Base-by-base conservation (phyloP, 768 basidiomycete genomes). In the Russula foetens region DNA sequence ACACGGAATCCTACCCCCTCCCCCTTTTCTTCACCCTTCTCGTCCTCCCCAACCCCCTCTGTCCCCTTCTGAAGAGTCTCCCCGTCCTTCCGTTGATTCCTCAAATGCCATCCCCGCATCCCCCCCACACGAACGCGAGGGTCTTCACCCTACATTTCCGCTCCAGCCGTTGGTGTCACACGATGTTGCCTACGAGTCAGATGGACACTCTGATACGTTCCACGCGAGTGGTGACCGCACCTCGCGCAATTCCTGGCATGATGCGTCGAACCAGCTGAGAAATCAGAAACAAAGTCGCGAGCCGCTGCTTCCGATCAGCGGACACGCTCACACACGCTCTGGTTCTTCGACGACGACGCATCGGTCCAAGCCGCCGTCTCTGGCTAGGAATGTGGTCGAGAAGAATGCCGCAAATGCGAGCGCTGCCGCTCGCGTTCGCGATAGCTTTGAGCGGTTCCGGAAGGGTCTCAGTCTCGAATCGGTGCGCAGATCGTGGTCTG, bases 21-120 rank as follows among this genome's bases (percentile, higher is more conserved):
- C 88, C 5, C 85, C 86, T 7, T 91, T 92, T 75, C 91, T 91
- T 68, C 82, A 78, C 23, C 87, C 88, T 4, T 80, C 84, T 5
- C 78, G 84, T 52, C 89, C 87, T 0, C 71, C 71, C 24, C 75
- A 82, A 76, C 31, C 80, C 71, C 24, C 76, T 75, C 26, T 69
- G 75, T 53, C 74, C 72, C 19, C 75, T 75, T 8, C 67, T 65
- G 38, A 67, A 68, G 52, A 65, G 66, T 53, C 71, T 71, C 45
- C 71, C 70, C 52, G 71, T 68, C 59, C 74, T 9, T 74, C 75
- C 4, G 60, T 66, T 44, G 68, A 64, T 47, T 73, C 67, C 35
- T 69, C 65, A 12, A 69, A 67, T 46, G 71, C 54, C 26, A 59
- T 59, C 47, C 53, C 17, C n/a, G 57, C n/a, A n/a, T n/a, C 63